Conservation (phyloP, 805 yeast genomes). For the Monosporozyma siamensis region DNA sequence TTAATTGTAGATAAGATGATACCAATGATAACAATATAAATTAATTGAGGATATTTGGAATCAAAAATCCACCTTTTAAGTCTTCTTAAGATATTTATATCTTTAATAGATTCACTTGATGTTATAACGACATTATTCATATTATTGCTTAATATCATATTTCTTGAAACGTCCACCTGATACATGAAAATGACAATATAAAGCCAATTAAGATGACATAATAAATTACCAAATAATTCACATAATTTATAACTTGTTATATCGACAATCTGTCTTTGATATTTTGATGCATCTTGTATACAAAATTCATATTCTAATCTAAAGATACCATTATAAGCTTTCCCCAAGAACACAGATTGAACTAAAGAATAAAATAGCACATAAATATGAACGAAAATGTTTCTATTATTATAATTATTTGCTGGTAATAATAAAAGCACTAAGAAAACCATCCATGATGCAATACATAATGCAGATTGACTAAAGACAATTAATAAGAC, state of each 20-base stretch:
- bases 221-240: conserved; percentile 11
- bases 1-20: not conserved
- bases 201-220: conserved; percentile 23
- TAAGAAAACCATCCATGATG: conserved; percentile 63
- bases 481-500: conserved; percentile 40
- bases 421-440: conserved; percentile 43
- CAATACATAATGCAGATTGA: conserved; percentile 45
- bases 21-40: not conserved
- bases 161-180: conserved; percentile 9
- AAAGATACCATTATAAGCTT: conserved; percentile 37
- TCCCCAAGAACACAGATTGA: conserved; percentile 42
- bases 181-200: conserved; percentile 24
- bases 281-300: conserved; percentile 41
- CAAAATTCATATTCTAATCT: conserved; percentile 42
- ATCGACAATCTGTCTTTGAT: conserved; percentile 20
- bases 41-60: not conserved
- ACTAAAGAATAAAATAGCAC: conserved; percentile 48
- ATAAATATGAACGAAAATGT: conserved; percentile 46
- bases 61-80: not conserved
- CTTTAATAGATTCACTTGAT: too few relatives aligned
- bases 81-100: too few relatives aligned
- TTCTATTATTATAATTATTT: conserved; percentile 40
- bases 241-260: conserved; percentile 11
- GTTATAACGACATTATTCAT: too few relatives aligned
- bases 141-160: not conserved